A percentile compares a stretch with the other conserved stretches of the same genome.
Evolutionary conservation across 2,329 filamentous ascomycete species (phyloP).

Genomic region (Phyllachora maydis): DNA sequence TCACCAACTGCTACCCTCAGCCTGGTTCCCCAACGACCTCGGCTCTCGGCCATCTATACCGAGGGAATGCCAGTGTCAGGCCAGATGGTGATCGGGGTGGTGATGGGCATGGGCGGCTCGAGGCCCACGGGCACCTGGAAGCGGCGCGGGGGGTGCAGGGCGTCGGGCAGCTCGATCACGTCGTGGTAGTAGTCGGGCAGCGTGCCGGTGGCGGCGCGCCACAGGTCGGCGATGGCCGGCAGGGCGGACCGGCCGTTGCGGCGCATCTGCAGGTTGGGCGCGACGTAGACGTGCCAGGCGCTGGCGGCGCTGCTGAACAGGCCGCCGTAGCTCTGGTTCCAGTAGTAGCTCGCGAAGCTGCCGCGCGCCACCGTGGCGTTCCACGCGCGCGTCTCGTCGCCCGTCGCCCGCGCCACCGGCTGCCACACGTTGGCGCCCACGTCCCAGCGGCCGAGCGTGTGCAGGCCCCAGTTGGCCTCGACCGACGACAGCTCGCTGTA

Average conservation of each 20-base stretch:
- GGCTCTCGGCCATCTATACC: no score
- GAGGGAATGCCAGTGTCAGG: no score
- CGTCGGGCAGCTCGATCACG: constrained; percentile 9
- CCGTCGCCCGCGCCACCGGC: constrained; percentile 37
- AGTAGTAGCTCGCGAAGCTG: constrained; percentile 6
- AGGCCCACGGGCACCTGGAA: constrained; percentile 5
- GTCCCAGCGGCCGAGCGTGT: constrained; percentile 51
- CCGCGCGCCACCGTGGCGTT: neutral
- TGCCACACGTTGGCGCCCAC: constrained; percentile 51
- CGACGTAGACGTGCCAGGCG: constrained; percentile 7
- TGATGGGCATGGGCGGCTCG: no score
- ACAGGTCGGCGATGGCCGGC: constrained; percentile 5
- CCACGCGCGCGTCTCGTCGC: constrained; percentile 17
- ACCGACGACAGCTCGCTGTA: constrained; percentile 50
- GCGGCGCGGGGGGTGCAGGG: constrained; percentile 7
- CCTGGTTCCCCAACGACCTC: no score
- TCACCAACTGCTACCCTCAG: no score
- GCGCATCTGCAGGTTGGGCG: constrained; percentile 8
- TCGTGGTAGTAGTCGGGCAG: constrained; percentile 9
- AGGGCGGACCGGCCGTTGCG: constrained; percentile 7
- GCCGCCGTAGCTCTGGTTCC: constrained; percentile 10
- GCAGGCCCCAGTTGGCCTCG: constrained; percentile 47
- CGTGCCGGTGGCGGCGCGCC: constrained; percentile 7
- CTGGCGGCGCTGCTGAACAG: constrained; percentile 6
- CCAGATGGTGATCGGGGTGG: no score